A percentile compares a stretch with the other conserved stretches of the same genome.
Evolutionary conservation across 78 protist genomes (phyloP).

Genomic region (Mantamonas sphyraenae): DNA sequence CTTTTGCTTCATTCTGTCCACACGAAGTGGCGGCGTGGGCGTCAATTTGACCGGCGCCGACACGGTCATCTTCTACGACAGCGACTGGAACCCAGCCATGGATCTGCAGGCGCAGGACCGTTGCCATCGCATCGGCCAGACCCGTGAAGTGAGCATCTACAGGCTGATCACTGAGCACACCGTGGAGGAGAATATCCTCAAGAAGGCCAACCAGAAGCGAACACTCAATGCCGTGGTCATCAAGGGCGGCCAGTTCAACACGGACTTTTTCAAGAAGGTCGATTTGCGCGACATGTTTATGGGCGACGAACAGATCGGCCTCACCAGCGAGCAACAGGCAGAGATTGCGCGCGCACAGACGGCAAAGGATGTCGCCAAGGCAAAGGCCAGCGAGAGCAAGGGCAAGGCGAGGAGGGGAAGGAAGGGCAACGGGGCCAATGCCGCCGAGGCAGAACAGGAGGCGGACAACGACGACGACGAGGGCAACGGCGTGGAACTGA

Average conservation of each 20-base stretch:
- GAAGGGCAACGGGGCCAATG: neutral
- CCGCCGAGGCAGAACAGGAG: neutral
- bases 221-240: constrained; percentile 56
- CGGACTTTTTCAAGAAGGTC: constrained; percentile 18
- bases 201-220: constrained; percentile 73
- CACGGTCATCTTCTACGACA: constrained; percentile 94
- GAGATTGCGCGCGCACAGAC: neutral
- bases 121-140: constrained; percentile 95
- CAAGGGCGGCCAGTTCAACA: constrained; percentile 55
- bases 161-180: constrained; percentile 73
- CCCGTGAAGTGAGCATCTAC: constrained; percentile 87
- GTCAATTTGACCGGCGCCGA: constrained; percentile 95
- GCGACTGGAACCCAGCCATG: constrained; percentile 95
- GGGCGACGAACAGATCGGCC: neutral
- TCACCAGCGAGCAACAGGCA: neutral
- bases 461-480: too few species aligned
- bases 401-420: neutral
- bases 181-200: constrained; percentile 86
- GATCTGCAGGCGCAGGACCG: constrained; percentile 91
- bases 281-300: constrained; percentile 4
- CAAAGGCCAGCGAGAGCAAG: neutral
- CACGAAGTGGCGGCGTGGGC: constrained; percentile 94
- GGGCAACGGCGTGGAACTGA: neutral
- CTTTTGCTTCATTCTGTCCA: constrained; percentile 81
- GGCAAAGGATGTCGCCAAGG: neutral